phyloP scores from a whole-genome alignment of 2,329 filamentous ascomycete genomes.

The Trichoderma cornu-damae region DNA sequence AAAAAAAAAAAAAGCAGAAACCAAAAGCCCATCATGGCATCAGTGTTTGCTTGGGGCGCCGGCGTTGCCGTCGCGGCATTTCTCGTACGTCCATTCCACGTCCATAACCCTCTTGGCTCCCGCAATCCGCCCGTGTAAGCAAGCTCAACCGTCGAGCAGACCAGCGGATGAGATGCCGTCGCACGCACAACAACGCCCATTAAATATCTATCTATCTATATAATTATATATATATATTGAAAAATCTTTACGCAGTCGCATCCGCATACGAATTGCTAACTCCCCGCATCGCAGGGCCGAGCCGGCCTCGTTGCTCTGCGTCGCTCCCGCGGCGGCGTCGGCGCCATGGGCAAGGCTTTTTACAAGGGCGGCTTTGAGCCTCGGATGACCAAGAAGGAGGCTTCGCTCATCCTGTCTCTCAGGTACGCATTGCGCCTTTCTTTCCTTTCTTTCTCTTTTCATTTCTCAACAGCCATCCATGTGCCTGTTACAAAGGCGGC shows the following conservation, averaged over 20 bases:
- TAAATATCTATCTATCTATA: not conserved
- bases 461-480: too few relatives aligned
- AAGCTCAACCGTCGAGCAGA: too few relatives aligned
- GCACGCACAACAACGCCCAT: too few relatives aligned
- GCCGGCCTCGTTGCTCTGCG: conserved; percentile 86
- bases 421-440: conserved; percentile 68
- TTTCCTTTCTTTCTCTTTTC: too few relatives aligned
- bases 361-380: conserved; percentile 99
- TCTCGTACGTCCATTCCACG: conserved; percentile 35
- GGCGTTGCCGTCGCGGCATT: conserved; percentile 50
- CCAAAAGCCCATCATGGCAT: conserved; percentile 34
- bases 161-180: too few relatives aligned
- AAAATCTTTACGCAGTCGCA: too few relatives aligned
- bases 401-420: conserved; percentile 82
- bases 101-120: not conserved
- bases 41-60: conserved; percentile 43
- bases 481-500: too few relatives aligned
- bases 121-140: not conserved
- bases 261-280: not conserved
- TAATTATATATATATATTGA: not conserved
- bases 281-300: conserved; percentile 62
- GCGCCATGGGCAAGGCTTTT: conserved; percentile 80
- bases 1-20: too few relatives aligned
- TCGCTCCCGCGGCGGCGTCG: conserved; percentile 70
- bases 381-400: conserved; percentile 90